Base-by-base conservation (phyloP, 1,284 basidiomycete species). In the Ustilago vetiveriae region DNA sequence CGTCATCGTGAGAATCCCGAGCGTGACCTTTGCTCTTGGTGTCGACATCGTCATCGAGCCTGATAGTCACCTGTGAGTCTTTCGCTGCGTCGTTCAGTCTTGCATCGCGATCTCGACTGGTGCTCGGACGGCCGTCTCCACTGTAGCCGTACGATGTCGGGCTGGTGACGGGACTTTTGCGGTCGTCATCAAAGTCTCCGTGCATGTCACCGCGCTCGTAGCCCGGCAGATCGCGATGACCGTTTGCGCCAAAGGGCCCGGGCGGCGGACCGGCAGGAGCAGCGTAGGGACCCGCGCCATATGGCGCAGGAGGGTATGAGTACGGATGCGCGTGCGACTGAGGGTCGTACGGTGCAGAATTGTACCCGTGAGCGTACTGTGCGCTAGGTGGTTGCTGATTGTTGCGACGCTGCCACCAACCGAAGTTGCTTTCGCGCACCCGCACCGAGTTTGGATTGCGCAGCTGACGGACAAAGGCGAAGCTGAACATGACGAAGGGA, bases 401-500 rank as follows among this genome's bases (percentile, higher is more conserved):
- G 42, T 46, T 53, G 30, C 62, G 53, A 23, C 59, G 49, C 21
- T 54, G 42, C 56, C 56, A 62, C 57, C 68, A 60, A 14, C 53
- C 50, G 21, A 54, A 22, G 44, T 52, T 48, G 40, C 46, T 36
- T 35, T 57, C 43, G 35, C 53, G 37, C 19, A 57, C 53, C 13
- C 75, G 56, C 2, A 73, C 71, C 23, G 54, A 63, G 36, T 42
- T 30, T 5, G 76, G 76, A 38, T 78, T 66, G 19, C 43, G 55
- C 21, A 78, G 46, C 49, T 78, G 72, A 2, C 72, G 40, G 13
- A 69, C 72, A 40, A 74, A 78, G 4, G 62, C 72, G 22, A 78
- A 78, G 68, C 60, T 59, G 59, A 78, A 69, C 39, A 71, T 30
- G 40, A 76, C 65, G 32, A 78, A 76, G 4, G 75, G 58, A 9